These are phyloP conservation scores for Ceratobasidium sp. DNA, from an alignment of 1,284 basidiomycete genomes.

Conservation along the genomic window DNA sequence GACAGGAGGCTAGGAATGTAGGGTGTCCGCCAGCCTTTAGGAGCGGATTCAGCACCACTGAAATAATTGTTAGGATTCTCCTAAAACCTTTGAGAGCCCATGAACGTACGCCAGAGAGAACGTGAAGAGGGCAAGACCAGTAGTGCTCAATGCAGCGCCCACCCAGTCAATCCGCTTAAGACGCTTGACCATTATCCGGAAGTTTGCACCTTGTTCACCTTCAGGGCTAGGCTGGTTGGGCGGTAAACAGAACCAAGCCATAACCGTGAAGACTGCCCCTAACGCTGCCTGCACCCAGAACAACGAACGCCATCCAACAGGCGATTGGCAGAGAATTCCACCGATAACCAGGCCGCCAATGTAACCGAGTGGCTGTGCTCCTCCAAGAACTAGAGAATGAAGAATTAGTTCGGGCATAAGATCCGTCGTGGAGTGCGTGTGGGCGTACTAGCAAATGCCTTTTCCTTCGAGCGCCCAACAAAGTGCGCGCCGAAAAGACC, in stretches of 20 bases:
- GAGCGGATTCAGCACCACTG: slow-evolving; percentile 48
- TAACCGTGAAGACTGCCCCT: slow-evolving; percentile 16
- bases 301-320: slow-evolving; percentile 40
- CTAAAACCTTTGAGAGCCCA: background rate
- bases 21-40: slow-evolving; percentile 47
- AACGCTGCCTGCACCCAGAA: slow-evolving; percentile 45
- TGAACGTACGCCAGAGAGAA: slow-evolving; percentile 47
- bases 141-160: slow-evolving; percentile 40
- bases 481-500: slow-evolving; percentile 47
- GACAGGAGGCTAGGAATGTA: slow-evolving; percentile 47
- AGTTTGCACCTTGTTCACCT: slow-evolving; percentile 36
- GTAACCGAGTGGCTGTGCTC: slow-evolving; percentile 48
- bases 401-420: background rate
- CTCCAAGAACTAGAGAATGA: slow-evolving; percentile 35
- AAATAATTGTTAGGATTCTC: background rate
- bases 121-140: slow-evolving; percentile 43
- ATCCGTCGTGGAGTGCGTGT: background rate
- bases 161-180: slow-evolving; percentile 47
- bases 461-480: slow-evolving; percentile 35
- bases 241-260: slow-evolving; percentile 41
- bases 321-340: slow-evolving; percentile 45
- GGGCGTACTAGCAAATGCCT: slow-evolving; percentile 45
- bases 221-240: slow-evolving; percentile 33
- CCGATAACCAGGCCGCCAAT: slow-evolving; percentile 47
- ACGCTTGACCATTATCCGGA: slow-evolving; percentile 36